phyloP scores from a whole-genome alignment of 2,329 filamentous ascomycete species.

The Beauveria sp. region DNA sequence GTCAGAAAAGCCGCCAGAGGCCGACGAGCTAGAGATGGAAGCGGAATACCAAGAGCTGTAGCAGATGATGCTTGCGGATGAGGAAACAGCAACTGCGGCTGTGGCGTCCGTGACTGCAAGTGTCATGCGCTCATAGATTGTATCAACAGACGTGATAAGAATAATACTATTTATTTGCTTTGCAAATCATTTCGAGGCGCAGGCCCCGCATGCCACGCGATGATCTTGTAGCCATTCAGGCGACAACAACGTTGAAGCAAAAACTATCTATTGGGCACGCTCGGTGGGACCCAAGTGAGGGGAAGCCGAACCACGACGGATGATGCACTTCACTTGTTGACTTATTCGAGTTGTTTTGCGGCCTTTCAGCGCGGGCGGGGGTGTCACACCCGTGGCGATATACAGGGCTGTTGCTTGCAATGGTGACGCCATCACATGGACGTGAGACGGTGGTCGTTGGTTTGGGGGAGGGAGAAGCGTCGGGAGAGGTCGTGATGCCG shows the following conservation, averaged over 20 bases:
- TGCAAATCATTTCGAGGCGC: background rate
- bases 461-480: background rate
- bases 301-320: slow-evolving; percentile 3
- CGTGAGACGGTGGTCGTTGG: background rate
- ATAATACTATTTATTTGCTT: background rate
- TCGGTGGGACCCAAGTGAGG: slow-evolving; percentile 9
- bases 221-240: slow-evolving; percentile 7
- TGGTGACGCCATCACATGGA: slow-evolving; percentile 8
- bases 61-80: slow-evolving; percentile 3
- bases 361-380: background rate
- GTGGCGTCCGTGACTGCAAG: background rate
- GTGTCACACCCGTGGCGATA: background rate
- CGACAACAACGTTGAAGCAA: background rate
- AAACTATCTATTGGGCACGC: background rate
- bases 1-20: slow-evolving; percentile 14
- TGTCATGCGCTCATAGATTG: slow-evolving; percentile 4
- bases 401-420: background rate
- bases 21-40: slow-evolving; percentile 22
- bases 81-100: slow-evolving; percentile 2
- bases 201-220: slow-evolving; percentile 3
- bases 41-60: slow-evolving; percentile 31
- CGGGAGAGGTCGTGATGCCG: background rate
- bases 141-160: slow-evolving; percentile 1
- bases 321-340: background rate
- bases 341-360: background rate